phyloP scores from a whole-genome alignment of 257 asterid genomes.

The Handroanthus guayacan region DNA sequence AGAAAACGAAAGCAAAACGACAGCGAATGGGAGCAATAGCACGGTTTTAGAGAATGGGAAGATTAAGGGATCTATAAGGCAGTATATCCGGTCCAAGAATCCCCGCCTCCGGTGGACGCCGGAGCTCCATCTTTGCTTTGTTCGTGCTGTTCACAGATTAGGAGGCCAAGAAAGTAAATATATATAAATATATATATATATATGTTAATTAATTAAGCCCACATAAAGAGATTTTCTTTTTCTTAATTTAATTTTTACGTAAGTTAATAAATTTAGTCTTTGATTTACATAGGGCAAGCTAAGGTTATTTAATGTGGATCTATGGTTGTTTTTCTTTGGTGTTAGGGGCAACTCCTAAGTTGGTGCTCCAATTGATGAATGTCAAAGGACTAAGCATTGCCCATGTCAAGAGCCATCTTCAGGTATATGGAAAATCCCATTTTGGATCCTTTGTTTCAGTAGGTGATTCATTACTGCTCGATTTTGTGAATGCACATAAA shows the following conservation, averaged over 20 bases:
- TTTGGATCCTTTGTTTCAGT: too few species aligned
- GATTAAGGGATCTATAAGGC: conserved; percentile 77
- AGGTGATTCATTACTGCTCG: too few species aligned
- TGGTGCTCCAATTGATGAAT: conserved; percentile 92
- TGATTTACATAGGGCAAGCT: background rate
- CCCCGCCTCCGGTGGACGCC: conserved; percentile 95
- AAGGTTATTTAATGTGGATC: too few species aligned
- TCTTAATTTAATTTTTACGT: background rate
- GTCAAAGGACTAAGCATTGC: conserved; percentile 95
- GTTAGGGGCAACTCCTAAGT: conserved; percentile 93
- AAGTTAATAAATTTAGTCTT: background rate
- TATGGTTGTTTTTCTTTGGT: background rate
- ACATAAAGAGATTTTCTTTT: background rate
- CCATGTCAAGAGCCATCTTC: conserved; percentile 99
- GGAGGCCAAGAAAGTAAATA: conserved; percentile 92
- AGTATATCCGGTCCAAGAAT: conserved; percentile 77
- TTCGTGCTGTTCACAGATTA: conserved; percentile 80
- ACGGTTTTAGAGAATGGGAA: conserved; percentile 73
- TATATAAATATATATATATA: background rate
- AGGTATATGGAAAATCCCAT: conserved; percentile 48
- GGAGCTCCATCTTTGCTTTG: conserved; percentile 85
- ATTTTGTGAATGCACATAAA: too few species aligned
- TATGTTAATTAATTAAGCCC: too few species aligned
- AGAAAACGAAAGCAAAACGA: conserved; percentile 21
- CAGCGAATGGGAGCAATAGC: conserved; percentile 64